Base-by-base conservation (phyloP, 352 stramenopile genomes). In the Globisporangium apiculatum region DNA sequence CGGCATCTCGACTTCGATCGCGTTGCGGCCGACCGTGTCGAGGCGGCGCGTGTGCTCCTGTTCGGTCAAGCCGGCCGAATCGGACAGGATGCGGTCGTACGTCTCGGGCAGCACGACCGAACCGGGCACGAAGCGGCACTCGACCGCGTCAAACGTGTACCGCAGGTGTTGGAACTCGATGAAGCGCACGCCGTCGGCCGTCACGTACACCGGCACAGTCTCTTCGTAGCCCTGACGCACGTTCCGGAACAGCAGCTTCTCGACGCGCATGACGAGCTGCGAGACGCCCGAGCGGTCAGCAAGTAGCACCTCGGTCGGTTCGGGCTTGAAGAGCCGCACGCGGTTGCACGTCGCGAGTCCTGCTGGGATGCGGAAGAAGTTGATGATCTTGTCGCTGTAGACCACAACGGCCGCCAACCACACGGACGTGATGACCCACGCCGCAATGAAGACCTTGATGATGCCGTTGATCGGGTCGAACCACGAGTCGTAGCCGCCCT, bases 111-210 rank as follows among this genome's bases (percentile, higher is more conserved):
- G 57, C 37, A 76, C 63, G n/a, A 89, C 55, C 11, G 69, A 75
- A 7, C 75, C 73, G 1, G 75, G 75, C 9, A 86, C 58, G 57
- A 86, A 86, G 54, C 72, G 75, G 24, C 61, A 53, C 48, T 73
- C 69, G 4, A 74, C 61, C 10, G 79, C 66, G 56, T 86, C 75
- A 40, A 64, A 86, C 12, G 66, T 79, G 64, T 83, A 86, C 46
- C 75, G 75, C 42, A 86, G n/a, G 62, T 86, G 75, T 57, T 86
- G 73, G 61, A 86, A 86, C 58, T 86, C 75, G 2, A 83, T 51
- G 51, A 65, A 79, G 7, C 75, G 75, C 8, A 37, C 60, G 9
- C 75, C 75, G 40, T 81, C 71, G 0, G 53, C 55, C 12, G 75
- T 71, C 0, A 43, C 61, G 38, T 74, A 54, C 43, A 89, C 76